phyloP scores from a whole-genome alignment of 306 rosid species.

The Lagenaria siceraria region DNA sequence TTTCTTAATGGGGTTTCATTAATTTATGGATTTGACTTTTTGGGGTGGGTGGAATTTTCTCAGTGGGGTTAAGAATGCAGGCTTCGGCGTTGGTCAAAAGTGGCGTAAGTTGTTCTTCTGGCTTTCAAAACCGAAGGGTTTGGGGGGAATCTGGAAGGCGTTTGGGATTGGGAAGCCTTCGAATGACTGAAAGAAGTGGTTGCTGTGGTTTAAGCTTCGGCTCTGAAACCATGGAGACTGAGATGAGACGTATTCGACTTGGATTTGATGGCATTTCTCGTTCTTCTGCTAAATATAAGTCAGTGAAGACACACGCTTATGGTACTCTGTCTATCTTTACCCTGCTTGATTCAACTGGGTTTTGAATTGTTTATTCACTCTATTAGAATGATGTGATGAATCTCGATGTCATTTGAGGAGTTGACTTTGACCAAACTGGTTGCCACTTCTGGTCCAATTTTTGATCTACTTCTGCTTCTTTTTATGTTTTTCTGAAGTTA shows the following conservation, averaged over 20 bases:
- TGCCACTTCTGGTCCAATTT: not conserved
- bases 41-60: conserved; percentile 7
- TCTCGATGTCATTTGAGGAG: not conserved
- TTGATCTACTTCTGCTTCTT: not conserved
- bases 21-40: conserved; percentile 20
- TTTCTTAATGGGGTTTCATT: not conserved
- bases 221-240: conserved; percentile 39
- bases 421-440: not conserved
- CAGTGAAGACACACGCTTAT: conserved; percentile 47
- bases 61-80: conserved; percentile 39
- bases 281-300: conserved; percentile 38
- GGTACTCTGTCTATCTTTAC: conserved; percentile 24
- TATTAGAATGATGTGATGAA: not conserved
- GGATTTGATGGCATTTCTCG: conserved; percentile 36
- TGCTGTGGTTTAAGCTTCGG: conserved; percentile 39
- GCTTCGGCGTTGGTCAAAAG: conserved; percentile 43
- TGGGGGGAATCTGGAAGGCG: conserved; percentile 25
- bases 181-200: conserved; percentile 26
- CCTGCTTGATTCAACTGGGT: not conserved
- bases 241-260: conserved; percentile 25
- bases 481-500: not conserved
- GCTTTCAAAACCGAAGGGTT: conserved; percentile 28
- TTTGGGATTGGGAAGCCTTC: conserved; percentile 23
- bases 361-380: not conserved
- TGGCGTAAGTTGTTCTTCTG: conserved; percentile 17